Base-by-base conservation (phyloP, 768 basidiomycete genomes). In the Collybia sordida region DNA sequence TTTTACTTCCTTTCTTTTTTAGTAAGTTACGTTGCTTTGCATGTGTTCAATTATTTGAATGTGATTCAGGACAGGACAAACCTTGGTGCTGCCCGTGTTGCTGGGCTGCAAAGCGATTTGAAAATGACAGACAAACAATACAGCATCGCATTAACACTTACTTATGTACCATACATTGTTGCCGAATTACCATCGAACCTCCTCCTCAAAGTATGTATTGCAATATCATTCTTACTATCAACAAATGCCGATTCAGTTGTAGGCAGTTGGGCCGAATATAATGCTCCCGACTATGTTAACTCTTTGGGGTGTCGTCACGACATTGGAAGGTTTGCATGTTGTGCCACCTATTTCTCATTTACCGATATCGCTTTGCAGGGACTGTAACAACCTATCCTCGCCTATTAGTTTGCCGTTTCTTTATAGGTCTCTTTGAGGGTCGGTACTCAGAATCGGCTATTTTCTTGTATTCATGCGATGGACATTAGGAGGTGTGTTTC, bases 121-220 rank as follows among this genome's bases (percentile, higher is more conserved):
- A 67, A 74, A 39, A 72, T 85, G 69, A 70, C 72, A 6, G 69
- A 76, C 42, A 61, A 72, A 9, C 66, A 78, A 56, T 85, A 83
- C 54, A 73, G 77, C 56, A 67, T 80, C 55, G 70, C 76, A 5
- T 56, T 79, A 45, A 79, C 76, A 1, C 71, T 78, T 24, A 75
- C 75, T 1, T 78, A 76, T 50, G 66, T 78, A 1, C 81, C 82
- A 0, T 85, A 83, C 46, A 82, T 83, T 45, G 61, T 66, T 4
- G 76, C 81, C 5, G 84, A 86, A 54, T 64, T 86, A 15, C 84
- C 84, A 5, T 80, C 83, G 1, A 85, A 84, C 59, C 63, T 85
- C 24, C 54, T 83, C 22, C 72, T 85, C 23, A 83, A 82, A 67
- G 77, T 76, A 24, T 5, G 67, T 56, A 11, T 27, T 11, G 11